Base-by-base conservation (phyloP, 495 filamentous ascomycete genomes). In the Penicillium lividum region DNA sequence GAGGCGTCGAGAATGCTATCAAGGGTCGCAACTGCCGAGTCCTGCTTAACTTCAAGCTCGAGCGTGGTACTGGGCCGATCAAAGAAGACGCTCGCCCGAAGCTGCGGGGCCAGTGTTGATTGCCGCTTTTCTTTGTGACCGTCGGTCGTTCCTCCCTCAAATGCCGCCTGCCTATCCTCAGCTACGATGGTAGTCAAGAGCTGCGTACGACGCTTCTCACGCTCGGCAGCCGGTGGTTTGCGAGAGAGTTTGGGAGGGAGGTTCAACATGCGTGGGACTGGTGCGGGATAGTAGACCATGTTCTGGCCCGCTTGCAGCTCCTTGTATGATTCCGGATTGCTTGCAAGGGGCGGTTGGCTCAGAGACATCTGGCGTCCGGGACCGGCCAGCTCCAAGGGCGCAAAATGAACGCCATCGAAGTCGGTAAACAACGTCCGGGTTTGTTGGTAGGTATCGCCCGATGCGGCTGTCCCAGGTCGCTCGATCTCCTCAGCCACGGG, bases 1-100 rank as follows among this genome's bases (percentile, higher is more conserved):
- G 94, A 96, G n/a, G 94, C 94, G 71, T 97, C 91, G 9, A 98
- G 80, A 45, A 98, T 94, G 65, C 86, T 94, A 55, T 98, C 94
- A 8, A 98, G 79, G 0, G 93, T 97, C 34, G 84, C 88, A 60
- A 92, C 91, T 15, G 93, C 91, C 47, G 93, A 96, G 11, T 88
- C 84, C 40, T 86, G 84, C 68, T 89, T 91, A 28, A 93, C 73
- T 58, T 92, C 81, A 18, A 96, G 69, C 16, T 87, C 77, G 31
- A 87, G 82, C 4, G 79, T 61, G 25, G 80, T 60, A 10, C 80
- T 70, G 9, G 88, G 89, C 15, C 87, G 75, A 50, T 97, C 91
- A 64, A 98, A 98, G 68, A 91, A 98, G 33, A 88, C 84, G 64
- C 87, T 96, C 15, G 95, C 95, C 53, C 94, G 85, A 36, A 98